Evolutionary conservation across 2,329 filamentous ascomycete genomes (phyloP).

Genomic region (Penicillium sp.): DNA sequence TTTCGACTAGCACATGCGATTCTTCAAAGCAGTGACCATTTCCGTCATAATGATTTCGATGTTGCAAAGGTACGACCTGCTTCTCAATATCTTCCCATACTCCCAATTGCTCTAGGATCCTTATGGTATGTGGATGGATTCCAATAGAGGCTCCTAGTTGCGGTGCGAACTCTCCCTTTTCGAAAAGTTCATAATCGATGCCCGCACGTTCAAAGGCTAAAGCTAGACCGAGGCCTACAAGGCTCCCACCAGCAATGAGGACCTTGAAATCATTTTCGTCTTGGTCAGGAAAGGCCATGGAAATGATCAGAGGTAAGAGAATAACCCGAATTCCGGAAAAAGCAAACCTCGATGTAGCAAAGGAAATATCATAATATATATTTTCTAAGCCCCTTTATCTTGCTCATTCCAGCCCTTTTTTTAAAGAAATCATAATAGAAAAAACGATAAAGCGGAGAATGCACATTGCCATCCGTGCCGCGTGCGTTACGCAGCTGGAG

Average conservation of each 20-base stretch:
- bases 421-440: too few species aligned
- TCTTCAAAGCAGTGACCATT: slow-evolving; percentile 10
- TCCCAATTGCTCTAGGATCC: slow-evolving; percentile 12
- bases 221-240: slow-evolving; percentile 13
- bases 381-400: neutral
- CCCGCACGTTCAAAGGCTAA: slow-evolving; percentile 12
- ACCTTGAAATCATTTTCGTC: slow-evolving; percentile 15
- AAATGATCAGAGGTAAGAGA: too few species aligned
- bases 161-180: slow-evolving; percentile 13
- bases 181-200: slow-evolving; percentile 16
- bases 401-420: neutral
- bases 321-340: neutral
- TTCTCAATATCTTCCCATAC: slow-evolving; percentile 13
- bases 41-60: slow-evolving; percentile 10
- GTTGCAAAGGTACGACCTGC: slow-evolving; percentile 6
- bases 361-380: neutral
- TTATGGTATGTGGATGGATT: slow-evolving; percentile 5
- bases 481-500: neutral
- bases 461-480: neutral
- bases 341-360: neutral
- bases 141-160: slow-evolving; percentile 8
- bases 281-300: neutral
- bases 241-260: slow-evolving; percentile 13
- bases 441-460: neutral
- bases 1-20: slow-evolving; percentile 4